Base-by-base conservation (phyloP, 352 stramenopile species). In the Blastocystis sp. region DNA sequence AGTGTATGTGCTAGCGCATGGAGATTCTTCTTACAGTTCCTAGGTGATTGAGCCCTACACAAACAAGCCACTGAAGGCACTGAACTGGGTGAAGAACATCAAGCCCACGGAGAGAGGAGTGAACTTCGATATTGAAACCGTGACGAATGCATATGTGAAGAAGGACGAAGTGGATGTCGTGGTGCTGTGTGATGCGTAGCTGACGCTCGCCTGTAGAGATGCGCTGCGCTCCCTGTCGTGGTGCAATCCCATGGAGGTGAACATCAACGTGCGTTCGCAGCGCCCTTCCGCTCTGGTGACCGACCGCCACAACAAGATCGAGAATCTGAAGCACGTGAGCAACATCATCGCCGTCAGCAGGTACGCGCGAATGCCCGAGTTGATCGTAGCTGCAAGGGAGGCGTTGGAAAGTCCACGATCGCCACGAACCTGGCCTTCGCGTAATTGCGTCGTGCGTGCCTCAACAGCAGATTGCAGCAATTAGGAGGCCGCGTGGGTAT, bases 401-500 rank as follows among this genome's bases (percentile, higher is more conserved):
- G 93, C 52, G 93, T 96, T 7, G 93, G 93, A 80, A 96, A 96
- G 80, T 96, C 93, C 21, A 95, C 93, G 0, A 92, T 95, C 60
- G 92, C 93, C 5, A 93, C 95, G 53, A 96, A 95, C 82, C 89
- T 95, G 2, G 93, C 93, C 19, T 95, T 94, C 76, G 93, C 91
- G 92, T 93, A 64, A 11, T 52, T 3, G 10, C 62, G 41, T n/a
- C 66, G 2, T 28, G 84, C n/a, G 14, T 2, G 1, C 0, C 70
- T 11, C 41, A 95, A 93, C 88, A 11, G 28, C 56, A 88, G 78
- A 43, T 90, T 98, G 76, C 90, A 92, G 4, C 92, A 98, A 88
- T 91, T 91, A 67, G 96, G 96, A 14, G 94, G 93, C 34, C 93
- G 92, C 45, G 97, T 99, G 1, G 97, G 96, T 19, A 98, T 99